A percentile compares a stretch with the other conserved stretches of the same genome.
Evolutionary conservation across 2,329 filamentous ascomycete species (phyloP).

Genomic region (Aspergillus japonicus): DNA sequence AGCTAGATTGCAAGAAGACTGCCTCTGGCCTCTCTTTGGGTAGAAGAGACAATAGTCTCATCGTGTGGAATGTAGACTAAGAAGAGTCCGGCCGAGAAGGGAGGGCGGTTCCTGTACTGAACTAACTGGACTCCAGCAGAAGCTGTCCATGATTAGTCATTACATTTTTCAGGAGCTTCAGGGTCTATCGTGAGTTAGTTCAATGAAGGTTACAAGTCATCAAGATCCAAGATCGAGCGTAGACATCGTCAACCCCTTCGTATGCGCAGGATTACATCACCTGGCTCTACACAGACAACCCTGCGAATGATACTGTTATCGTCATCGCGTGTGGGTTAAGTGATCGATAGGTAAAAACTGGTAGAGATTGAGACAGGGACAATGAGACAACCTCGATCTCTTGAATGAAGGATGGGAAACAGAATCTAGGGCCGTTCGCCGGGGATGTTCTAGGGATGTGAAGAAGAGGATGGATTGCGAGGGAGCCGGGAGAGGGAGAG

Average conservation of each 20-base stretch:
- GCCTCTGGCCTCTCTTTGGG: slow-evolving; percentile 1
- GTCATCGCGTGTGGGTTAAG: slow-evolving; percentile 4
- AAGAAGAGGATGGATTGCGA: neutral
- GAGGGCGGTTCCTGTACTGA: neutral
- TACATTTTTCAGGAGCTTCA: neutral
- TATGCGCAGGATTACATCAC: neutral
- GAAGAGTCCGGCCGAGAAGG: neutral
- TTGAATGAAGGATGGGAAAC: slow-evolving; percentile 9
- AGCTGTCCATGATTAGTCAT: neutral
- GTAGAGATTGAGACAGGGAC: neutral
- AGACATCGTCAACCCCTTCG: neutral
- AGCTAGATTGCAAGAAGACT: neutral
- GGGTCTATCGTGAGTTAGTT: too few species aligned
- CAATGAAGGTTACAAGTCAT: neutral
- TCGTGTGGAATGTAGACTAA: slow-evolving; percentile 3
- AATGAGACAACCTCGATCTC: neutral
- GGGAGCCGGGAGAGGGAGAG: neutral
- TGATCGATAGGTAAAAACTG: neutral
- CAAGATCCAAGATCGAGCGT: slow-evolving; percentile 2
- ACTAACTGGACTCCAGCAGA: neutral
- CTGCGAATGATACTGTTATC: neutral
- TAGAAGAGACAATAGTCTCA: neutral
- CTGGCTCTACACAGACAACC: neutral
- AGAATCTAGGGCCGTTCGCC: neutral
- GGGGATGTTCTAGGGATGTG: slow-evolving; percentile 5